Base-by-base conservation (phyloP, 345 rosid genomes). In the Heritiera fomes region DNA sequence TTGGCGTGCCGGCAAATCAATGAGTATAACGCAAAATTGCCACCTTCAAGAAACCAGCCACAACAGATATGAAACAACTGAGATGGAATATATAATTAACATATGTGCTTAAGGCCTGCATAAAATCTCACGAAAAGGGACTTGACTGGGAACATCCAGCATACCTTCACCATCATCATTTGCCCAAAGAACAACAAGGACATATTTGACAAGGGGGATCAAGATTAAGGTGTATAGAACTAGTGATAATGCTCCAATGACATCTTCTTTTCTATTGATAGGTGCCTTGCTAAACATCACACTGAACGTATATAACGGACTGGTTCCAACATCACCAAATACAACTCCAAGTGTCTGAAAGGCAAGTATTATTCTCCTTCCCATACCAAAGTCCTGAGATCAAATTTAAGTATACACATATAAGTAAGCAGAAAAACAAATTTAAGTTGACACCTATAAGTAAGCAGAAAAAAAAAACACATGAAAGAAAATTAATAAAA, bases 81-180 rank as follows among this genome's bases (percentile, higher is more conserved):
- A 56, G 56, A 77, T 47, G 59, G 59, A 34, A 47, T 47, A 30
- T 23, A 8, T 60, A 34, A 52, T 6, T 30, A 3, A 75, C 34
- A 43, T 11, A 62, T 15, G n/a, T 46, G n/a, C 17, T 50, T 50
- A 71, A 71, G 43, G 46, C 55, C 75, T 50, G 28, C 20, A 50
- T 17, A 71, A 71, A 71, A 50, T 61, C 61, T 71, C 15, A 50
- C 30, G 40, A 52, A 50, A 49, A 7, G 8, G 43, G 53, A 40
- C 17, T 32, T 76, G 17, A 69, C 47, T 74, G 20, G 64, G 32
- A 76, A 82, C 41, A 59, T 11, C 49, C 32, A 73, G 45, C 80
- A 67, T 85, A 96, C 98, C 99, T 96, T 96, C 99, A 68, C 99
- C 99, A 66, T 96, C 98, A 78, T 96, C 98, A 83, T 96, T 96